Base-by-base conservation (phyloP, 1,284 basidiomycete genomes). In the Ceratobasidium sp. region DNA sequence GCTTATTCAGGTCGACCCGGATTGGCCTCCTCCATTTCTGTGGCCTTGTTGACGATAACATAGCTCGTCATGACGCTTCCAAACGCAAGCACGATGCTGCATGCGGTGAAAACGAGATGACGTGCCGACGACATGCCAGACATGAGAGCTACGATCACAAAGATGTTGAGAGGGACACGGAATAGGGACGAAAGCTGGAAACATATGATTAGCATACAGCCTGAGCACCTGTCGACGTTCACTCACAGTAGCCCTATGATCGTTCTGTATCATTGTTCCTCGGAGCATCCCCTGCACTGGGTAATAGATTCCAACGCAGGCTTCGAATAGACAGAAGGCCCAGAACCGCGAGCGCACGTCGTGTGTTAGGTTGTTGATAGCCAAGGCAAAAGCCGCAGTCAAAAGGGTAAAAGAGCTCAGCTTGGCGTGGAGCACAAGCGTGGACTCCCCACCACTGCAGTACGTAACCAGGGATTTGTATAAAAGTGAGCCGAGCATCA, bases 281-380 rank as follows among this genome's bases (percentile, higher is more conserved):
- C 89, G 84, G 23, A 92, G 80, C 84, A 90, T 91, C n/a, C 90
- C 91, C 74, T 91, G 88, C 36, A 90, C 85, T 12, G 91, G 90
- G 77, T 91, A 92, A 77, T 92, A 91, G 85, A 91, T 86, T 46
- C 91, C 91, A 3, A 91, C 90, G 76, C 89, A 91, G 9, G 85
- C 88, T 78, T 92, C 90, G 75, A 91, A 92, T 6, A 84, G 80
- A 76, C 90, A 91, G 77, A 92, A 92, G 14, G 88, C 86, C 85
- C 86, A 90, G 77, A 92, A 92, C 3, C 89, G 84, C 32, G 83
- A 73, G 39, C 83, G 81, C 69, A 88, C 86, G 73, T 81, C 81
- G 14, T 76, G 72, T 6, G 83, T 83, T n/a, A 80, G 79, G n/a
- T 88, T 82, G 77, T 85, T 85, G 10, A 82, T 73, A 0, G 85